Evolutionary conservation across 2,329 filamentous ascomycete genomes (phyloP), one percentile per base, ranked within the genome.

Genomic region (Triangularia verruculosa): DNA sequence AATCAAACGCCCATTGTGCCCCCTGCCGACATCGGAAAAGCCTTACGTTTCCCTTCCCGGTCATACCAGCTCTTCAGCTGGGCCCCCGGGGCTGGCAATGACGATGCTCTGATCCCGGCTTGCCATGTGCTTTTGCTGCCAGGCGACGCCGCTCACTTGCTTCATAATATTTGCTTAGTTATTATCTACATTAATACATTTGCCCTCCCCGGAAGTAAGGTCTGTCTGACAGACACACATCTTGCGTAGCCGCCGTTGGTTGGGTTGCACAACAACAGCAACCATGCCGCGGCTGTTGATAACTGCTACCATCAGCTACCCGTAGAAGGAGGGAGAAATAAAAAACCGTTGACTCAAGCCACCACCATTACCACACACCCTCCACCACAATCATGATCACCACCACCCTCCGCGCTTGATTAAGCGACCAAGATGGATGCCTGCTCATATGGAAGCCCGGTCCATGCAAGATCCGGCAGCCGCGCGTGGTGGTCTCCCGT

Each of bases 11-110:
- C 9, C 61, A 56, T 20, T 6, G 32, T n/a, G 15, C 32, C 15
- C n/a, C 59, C 20, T 51, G 52, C 53, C 27, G 53, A 56, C 59
- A 61, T 51, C 59, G 56, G 51, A 59, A 65, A 65, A 60, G 64
- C 64, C 66, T 66, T 66, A 62, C 62, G 62, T 63, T 64, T 43
- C 51, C 66, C 51, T 56, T 53, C 64, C 62, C 59, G 66, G 66
- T 61, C 32, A 43, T 61, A 63, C 25, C 17, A 47, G 54, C 59
- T 47, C 20, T 53, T 66, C 66, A 68, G 66, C 66, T 66, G 56
- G 34, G 24, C 47, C 13, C 66, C 64, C 64, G 64, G 66, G 64
- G 63, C 52, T 27, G 25, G 22, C 22, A 54, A 12, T n/a, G 7
- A 28, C 60, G 51, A 32, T 20, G 43, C n/a, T 30, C 63, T 57